Evolutionary conservation across 2,329 filamentous ascomycete species (phyloP).

Genomic region (Hymenotorrendiella dingleyae): DNA sequence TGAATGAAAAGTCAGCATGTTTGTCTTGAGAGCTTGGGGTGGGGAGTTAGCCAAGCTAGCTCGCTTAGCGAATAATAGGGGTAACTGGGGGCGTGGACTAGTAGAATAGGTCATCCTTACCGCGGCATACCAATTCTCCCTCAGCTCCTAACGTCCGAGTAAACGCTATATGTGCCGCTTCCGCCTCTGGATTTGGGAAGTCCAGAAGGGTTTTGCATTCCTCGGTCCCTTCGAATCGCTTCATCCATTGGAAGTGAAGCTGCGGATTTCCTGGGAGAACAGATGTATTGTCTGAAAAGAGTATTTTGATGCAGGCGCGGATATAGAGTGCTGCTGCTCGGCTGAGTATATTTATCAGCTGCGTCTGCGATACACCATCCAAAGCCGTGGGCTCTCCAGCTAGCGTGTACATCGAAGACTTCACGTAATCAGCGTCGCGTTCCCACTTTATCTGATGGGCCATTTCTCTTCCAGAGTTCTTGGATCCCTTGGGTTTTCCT

Average conservation of each 20-base stretch:
- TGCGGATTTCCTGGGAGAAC: background rate
- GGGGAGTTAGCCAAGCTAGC: no score
- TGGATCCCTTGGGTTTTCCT: background rate
- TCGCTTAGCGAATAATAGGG: no score
- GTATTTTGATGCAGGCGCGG: background rate
- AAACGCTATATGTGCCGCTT: no score
- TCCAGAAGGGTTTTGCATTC: slow-evolving; percentile 3
- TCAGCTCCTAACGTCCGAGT: no score
- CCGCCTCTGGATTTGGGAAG: no score
- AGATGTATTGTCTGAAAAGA: background rate
- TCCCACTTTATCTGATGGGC: background rate
- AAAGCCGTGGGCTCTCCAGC: background rate
- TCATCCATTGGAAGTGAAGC: slow-evolving; percentile 8
- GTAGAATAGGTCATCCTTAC: no score
- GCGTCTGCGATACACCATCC: background rate
- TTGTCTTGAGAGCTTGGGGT: no score
- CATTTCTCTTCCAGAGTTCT: background rate
- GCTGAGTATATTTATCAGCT: slow-evolving; percentile 1
- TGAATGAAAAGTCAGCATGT: no score
- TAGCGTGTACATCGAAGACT: background rate
- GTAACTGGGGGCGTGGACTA: no score
- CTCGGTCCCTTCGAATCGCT: slow-evolving; percentile 6
- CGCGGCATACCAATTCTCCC: no score
- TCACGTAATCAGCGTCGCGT: background rate
- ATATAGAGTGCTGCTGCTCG: slow-evolving; percentile 3